phyloP scores from a whole-genome alignment of 192 early-diverging fungal genomes.

The Tieghemiomyces parasiticus region DNA sequence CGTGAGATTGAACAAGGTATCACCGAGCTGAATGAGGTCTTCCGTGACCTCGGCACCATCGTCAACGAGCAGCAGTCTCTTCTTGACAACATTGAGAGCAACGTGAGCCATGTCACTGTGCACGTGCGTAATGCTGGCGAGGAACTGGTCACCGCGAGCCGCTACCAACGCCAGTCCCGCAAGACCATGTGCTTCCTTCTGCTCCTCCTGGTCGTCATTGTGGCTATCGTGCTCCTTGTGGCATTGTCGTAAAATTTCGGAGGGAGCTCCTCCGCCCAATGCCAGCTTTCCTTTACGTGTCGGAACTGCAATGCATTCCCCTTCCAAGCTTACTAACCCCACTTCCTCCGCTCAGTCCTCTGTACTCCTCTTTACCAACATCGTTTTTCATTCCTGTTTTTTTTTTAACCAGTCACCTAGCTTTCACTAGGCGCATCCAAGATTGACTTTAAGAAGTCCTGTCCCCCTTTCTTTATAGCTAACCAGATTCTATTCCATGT shows the following conservation, averaged over 20 bases:
- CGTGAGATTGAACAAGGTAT: slow-evolving; percentile 87
- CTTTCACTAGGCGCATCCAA: too few species aligned
- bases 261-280: too few species aligned
- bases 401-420: too few species aligned
- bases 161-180: slow-evolving; percentile 59
- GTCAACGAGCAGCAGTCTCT: slow-evolving; percentile 95
- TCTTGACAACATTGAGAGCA: slow-evolving; percentile 90
- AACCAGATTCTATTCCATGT: too few species aligned
- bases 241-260: slow-evolving; percentile 23
- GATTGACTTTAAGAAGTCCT: too few species aligned
- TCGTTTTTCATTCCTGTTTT: too few species aligned
- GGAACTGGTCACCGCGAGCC: slow-evolving; percentile 65
- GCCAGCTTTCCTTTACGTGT: too few species aligned
- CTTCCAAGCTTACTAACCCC: too few species aligned
- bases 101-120: slow-evolving; percentile 67
- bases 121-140: slow-evolving; percentile 66
- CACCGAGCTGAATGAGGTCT: slow-evolving; percentile 91
- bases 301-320: too few species aligned
- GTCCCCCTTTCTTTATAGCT: too few species aligned
- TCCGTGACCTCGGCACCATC: slow-evolving; percentile 86
- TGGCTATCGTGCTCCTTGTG: slow-evolving; percentile 42
- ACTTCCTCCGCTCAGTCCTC: too few species aligned
- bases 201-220: slow-evolving; percentile 55
- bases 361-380: too few species aligned
- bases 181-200: slow-evolving; percentile 76